phyloP scores from a whole-genome alignment of 139 green algal species.

The Chlorella sp. region DNA sequence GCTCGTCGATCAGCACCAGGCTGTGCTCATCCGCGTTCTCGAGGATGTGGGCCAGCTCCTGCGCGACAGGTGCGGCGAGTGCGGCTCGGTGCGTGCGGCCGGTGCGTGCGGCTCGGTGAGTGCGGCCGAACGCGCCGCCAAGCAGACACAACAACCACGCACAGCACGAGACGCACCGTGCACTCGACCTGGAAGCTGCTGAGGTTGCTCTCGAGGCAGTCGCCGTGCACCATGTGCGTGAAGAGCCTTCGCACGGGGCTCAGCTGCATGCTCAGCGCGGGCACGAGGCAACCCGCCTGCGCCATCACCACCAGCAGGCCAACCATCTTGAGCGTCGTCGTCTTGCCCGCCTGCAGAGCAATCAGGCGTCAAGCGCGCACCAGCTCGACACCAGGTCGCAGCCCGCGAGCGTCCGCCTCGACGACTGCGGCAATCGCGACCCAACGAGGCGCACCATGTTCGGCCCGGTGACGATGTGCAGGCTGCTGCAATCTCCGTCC shows the following conservation, averaged over 20 bases:
- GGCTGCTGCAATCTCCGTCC: constrained; percentile 28
- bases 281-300: constrained; percentile 71
- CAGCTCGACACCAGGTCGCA: too few species aligned
- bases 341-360: constrained; percentile 50
- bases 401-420: too few species aligned
- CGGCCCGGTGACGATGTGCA: constrained; percentile 72
- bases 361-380: too few species aligned
- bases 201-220: constrained; percentile 72
- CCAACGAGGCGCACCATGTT: constrained; percentile 53
- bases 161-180: too few species aligned
- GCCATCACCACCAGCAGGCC: constrained; percentile 70
- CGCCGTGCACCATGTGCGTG: constrained; percentile 56
- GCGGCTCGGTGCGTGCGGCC: too few species aligned
- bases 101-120: neutral
- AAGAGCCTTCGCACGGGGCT: constrained; percentile 35
- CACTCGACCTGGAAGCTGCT: constrained; percentile 80
- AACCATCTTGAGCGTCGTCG: constrained; percentile 73
- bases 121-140: too few species aligned
- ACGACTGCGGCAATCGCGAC: neutral
- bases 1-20: constrained; percentile 84
- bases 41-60: constrained; percentile 59
- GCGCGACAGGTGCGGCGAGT: neutral
- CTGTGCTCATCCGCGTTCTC: constrained; percentile 16
- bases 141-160: too few species aligned
- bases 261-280: constrained; percentile 51